A percentile compares a stretch with the other conserved stretches of the same genome.
Conservation (phyloP, 164 flowering plant species). For the Warburgia ugandensis region DNA sequence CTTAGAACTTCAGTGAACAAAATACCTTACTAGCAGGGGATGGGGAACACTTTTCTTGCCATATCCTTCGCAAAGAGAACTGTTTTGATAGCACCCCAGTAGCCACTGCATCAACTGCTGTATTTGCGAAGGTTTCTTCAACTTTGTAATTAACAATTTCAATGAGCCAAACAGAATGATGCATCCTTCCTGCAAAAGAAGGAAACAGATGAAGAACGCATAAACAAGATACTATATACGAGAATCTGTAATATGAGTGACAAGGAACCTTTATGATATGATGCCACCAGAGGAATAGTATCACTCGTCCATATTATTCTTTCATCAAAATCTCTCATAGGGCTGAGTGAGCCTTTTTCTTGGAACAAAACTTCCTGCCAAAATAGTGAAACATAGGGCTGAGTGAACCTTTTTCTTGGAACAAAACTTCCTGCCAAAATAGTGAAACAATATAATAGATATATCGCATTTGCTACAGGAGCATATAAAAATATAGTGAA, state of each 20-base stretch:
- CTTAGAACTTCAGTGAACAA: too few relatives aligned
- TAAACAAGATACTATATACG: not conserved
- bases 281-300: conserved; percentile 71
- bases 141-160: conserved; percentile 35
- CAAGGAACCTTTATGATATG: conserved; percentile 70
- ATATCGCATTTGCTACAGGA: not conserved
- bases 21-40: conserved; percentile 84
- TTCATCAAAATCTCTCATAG: conserved; percentile 85
- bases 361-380: conserved; percentile 54
- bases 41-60: conserved; percentile 86
- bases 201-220: not conserved
- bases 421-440: conserved; percentile 38
- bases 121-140: conserved; percentile 29
- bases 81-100: conserved; percentile 36
- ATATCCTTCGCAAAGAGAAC: conserved; percentile 68
- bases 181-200: conserved; percentile 69
- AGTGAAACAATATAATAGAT: conserved; percentile 20
- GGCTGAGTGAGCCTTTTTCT: conserved; percentile 65
- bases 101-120: conserved; percentile 26
- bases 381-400: conserved; percentile 32
- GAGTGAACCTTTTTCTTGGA: conserved; percentile 76
- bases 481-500: too few relatives aligned
- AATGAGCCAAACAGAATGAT: conserved; percentile 78
- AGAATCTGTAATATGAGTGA: too few relatives aligned
- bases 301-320: conserved; percentile 92